These are phyloP conservation scores for Harringtonia lauricola DNA, from an alignment of 2,329 filamentous ascomycete species.

Conservation along the genomic window DNA sequence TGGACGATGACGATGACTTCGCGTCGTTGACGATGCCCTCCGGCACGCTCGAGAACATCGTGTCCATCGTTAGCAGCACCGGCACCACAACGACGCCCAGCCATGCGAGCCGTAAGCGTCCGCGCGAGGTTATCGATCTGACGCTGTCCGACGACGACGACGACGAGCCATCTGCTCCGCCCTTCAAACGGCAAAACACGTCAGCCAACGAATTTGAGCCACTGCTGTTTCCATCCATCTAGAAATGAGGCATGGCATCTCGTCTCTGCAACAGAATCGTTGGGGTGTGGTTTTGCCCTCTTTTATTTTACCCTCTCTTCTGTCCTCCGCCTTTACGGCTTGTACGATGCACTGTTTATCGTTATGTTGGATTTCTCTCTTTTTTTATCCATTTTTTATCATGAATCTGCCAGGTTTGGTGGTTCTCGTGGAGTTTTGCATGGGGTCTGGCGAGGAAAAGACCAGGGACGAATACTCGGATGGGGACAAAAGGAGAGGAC, in stretches of 20 bases:
- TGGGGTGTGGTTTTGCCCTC: not conserved
- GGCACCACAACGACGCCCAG: constrained; percentile 5
- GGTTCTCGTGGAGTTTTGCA: not conserved
- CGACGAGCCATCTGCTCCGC: constrained; percentile 21
- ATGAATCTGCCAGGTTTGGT: not conserved
- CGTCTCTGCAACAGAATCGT: no score
- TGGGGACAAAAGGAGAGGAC: not conserved
- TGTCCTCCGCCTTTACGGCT: not conserved
- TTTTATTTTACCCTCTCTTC: not conserved
- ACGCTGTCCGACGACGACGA: constrained; percentile 47
- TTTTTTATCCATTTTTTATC: constrained; percentile 1
- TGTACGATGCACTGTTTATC: not conserved
- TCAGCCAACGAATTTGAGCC: not conserved
- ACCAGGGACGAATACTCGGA: not conserved
- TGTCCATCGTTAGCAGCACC: not conserved
- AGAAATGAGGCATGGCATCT: no score
- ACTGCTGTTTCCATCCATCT: not conserved
- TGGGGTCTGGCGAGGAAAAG: constrained; percentile 2
- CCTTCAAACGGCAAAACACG: constrained; percentile 33
- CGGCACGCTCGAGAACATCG: not conserved
- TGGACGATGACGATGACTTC: constrained; percentile 34
- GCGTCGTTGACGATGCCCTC: not conserved
- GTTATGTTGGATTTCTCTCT: not conserved
- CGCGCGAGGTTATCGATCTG: constrained; percentile 45
- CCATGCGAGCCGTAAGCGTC: constrained; percentile 27